Conservation (phyloP, 192 early-diverging fungal genomes). For the Coemansia sp. region DNA sequence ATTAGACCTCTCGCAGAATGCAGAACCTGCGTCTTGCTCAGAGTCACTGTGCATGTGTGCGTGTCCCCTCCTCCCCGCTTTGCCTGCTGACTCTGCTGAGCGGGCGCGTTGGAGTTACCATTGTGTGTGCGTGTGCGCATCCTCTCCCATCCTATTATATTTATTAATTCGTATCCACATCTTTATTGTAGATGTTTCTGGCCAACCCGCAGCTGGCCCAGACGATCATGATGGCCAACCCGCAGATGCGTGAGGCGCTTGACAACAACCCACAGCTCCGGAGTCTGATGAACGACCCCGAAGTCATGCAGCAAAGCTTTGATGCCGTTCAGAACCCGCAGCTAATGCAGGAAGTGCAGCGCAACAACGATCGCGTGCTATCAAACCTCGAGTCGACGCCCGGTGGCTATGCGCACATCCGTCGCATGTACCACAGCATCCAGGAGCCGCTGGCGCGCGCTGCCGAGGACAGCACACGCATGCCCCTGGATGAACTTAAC, state of each 20-base stretch:
- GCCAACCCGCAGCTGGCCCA: slow-evolving; percentile 38
- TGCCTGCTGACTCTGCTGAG: neutral
- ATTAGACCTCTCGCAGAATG: neutral
- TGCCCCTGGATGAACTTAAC: slow-evolving; percentile 48
- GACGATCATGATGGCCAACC: slow-evolving; percentile 49
- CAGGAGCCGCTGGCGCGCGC: slow-evolving; percentile 47
- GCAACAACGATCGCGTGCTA: slow-evolving; percentile 57
- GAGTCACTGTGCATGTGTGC: slow-evolving; percentile 1
- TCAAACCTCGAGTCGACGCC: slow-evolving; percentile 53
- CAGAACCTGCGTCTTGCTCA: slow-evolving; percentile 1
- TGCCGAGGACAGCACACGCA: slow-evolving; percentile 17
- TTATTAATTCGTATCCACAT: neutral
- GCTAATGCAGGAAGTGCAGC: slow-evolving; percentile 54
- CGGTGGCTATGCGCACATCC: slow-evolving; percentile 53
- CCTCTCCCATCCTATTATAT: neutral
- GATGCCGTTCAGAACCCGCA: slow-evolving; percentile 51
- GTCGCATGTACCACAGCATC: slow-evolving; percentile 49
- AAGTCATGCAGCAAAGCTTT: slow-evolving; percentile 40
- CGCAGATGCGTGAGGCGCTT: slow-evolving; percentile 40
- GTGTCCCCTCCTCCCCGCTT: neutral
- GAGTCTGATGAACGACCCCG: slow-evolving; percentile 43
- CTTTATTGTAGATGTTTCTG: slow-evolving; percentile 24
- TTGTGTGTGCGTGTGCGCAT: neutral
- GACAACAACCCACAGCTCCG: slow-evolving; percentile 54
- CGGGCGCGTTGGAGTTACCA: neutral